These are phyloP conservation scores for Colletotrichum sublineola DNA, from an alignment of 2,329 filamentous ascomycete genomes.

Conservation along the genomic window DNA sequence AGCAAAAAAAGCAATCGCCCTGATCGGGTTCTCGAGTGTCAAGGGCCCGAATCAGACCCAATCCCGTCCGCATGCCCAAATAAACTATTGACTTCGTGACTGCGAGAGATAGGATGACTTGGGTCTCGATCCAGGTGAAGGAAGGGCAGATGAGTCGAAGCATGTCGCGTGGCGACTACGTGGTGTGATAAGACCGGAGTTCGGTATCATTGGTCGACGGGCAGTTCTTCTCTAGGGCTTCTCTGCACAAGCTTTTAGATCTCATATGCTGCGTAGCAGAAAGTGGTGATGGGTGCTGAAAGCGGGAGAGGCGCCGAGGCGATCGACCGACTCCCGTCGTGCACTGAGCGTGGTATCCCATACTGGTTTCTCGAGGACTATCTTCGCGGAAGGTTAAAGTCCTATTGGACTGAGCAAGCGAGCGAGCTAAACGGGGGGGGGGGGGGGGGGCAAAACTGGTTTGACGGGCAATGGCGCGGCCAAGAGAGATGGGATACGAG, in stretches of 20 bases:
- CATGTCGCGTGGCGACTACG: background rate
- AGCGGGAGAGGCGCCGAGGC: constrained; percentile 35
- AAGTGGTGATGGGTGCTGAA: constrained; percentile 30
- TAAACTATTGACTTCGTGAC: background rate
- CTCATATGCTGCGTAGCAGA: constrained; percentile 12
- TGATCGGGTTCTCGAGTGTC: background rate
- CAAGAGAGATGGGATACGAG: constrained; percentile 28
- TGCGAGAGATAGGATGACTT: constrained; percentile 9
- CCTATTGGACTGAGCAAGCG: constrained; percentile 7
- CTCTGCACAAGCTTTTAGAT: constrained; percentile 4
- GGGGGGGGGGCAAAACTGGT: background rate
- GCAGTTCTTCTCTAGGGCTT: constrained; percentile 13
- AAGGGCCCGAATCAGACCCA: background rate
- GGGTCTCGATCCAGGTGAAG: constrained; percentile 4
- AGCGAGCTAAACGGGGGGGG: background rate
- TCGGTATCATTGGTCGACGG: constrained; percentile 8
- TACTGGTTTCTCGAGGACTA: constrained; percentile 17
- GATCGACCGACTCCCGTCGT: constrained; percentile 26
- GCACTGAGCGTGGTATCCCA: constrained; percentile 1
- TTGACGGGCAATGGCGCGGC: constrained; percentile 11
- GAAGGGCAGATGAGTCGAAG: background rate
- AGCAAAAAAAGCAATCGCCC: background rate
- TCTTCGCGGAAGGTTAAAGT: background rate
- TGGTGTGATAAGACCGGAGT: background rate
- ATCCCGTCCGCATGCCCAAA: background rate